A percentile compares a stretch with the other conserved stretches of the same genome.
Evolutionary conservation across 768 basidiomycete genomes (phyloP).

Genomic region (Russula emetica): DNA sequence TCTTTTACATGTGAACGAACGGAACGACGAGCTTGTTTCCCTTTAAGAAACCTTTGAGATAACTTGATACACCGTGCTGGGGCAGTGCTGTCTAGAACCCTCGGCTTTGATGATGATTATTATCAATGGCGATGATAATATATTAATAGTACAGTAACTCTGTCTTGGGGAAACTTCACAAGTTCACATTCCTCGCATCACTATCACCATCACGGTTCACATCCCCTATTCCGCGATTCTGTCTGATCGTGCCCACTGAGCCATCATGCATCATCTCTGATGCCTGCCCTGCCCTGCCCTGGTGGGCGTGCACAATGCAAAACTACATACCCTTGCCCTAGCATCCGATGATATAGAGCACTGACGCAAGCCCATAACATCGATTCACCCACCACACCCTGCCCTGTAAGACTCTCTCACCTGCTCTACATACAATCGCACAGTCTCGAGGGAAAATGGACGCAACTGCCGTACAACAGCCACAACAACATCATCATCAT

Average conservation of each 20-base stretch:
- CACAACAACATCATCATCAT: background rate
- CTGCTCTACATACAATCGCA: no score
- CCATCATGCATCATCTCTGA: background rate
- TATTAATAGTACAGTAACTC: no score
- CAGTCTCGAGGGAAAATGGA: slow-evolving; percentile 4
- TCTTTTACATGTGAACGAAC: background rate
- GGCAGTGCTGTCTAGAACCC: no score
- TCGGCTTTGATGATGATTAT: no score
- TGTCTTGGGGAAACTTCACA: background rate
- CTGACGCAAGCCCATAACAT: background rate
- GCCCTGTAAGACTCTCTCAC: background rate
- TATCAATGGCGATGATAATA: no score
- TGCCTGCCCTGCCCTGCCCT: background rate
- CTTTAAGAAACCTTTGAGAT: no score
- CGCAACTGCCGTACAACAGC: background rate
- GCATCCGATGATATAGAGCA: background rate
- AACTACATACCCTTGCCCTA: slow-evolving; percentile 15
- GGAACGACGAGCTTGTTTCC: no score
- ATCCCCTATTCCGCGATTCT: background rate
- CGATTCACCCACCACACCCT: background rate
- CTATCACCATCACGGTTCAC: background rate
- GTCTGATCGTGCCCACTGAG: background rate
- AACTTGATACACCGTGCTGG: no score
- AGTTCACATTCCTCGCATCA: background rate
- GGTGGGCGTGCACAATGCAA: no score